Evolutionary conservation across 257 asterid species (phyloP).

Genomic region (Solanum tarapatanum): DNA sequence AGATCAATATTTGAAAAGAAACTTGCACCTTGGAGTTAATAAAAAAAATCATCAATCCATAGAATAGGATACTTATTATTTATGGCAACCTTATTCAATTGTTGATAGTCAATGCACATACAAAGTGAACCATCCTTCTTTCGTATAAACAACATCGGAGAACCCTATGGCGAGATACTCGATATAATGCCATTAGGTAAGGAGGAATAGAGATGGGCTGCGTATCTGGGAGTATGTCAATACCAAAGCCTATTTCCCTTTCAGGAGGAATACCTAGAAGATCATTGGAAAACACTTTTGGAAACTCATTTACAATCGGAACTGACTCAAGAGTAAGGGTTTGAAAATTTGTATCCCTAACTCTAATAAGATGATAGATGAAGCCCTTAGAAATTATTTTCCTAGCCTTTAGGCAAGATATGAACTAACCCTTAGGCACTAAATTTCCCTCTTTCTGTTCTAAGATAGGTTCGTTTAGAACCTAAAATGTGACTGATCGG

Average conservation of each 20-base stretch:
- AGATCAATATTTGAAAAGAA: background rate
- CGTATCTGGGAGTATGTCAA: background rate
- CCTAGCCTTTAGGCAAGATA: background rate
- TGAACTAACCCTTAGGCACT: background rate
- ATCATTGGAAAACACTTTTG: background rate
- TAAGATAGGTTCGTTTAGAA: too few relatives aligned
- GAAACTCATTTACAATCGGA: background rate
- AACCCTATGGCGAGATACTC: background rate
- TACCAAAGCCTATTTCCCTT: background rate
- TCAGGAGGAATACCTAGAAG: background rate
- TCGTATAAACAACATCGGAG: too few relatives aligned
- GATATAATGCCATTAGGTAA: background rate
- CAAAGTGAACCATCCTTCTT: background rate
- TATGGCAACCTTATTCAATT: background rate
- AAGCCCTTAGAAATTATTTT: background rate
- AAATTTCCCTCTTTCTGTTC: too few relatives aligned
- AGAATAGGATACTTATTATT: background rate
- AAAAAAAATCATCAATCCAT: too few relatives aligned
- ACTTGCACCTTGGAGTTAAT: background rate
- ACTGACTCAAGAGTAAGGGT: too few relatives aligned
- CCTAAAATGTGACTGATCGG: background rate
- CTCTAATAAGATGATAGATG: too few relatives aligned
- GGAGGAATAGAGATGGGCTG: background rate
- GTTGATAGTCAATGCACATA: background rate
- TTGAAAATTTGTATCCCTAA: background rate